phyloP scores from a whole-genome alignment of 257 asterid species.

The Prunella vulgaris region DNA sequence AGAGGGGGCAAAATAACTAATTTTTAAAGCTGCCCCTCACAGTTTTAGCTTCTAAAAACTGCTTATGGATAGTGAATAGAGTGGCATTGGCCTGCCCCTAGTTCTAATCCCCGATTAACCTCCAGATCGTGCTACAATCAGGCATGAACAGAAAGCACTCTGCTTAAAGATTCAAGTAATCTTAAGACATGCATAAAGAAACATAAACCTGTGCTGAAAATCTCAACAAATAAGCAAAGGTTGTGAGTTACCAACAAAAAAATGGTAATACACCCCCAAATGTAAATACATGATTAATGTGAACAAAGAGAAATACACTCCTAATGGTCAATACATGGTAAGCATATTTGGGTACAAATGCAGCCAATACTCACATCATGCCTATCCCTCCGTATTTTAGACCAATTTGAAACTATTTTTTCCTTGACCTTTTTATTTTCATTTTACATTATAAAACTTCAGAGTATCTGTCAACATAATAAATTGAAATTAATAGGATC shows the following conservation, averaged over 20 bases:
- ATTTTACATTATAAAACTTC: background rate
- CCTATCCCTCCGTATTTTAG: background rate
- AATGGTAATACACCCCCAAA: background rate
- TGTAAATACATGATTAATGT: background rate
- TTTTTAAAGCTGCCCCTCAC: too few relatives aligned
- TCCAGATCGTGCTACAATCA: background rate
- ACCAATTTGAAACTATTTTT: background rate
- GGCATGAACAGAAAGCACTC: background rate
- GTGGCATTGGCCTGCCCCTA: background rate
- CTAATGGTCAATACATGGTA: background rate
- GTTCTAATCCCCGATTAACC: background rate
- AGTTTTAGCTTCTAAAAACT: too few relatives aligned
- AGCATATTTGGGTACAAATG: background rate
- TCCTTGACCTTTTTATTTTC: background rate
- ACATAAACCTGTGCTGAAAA: background rate
- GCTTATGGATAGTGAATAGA: background rate
- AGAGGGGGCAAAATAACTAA: too few relatives aligned
- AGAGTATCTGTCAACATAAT: background rate
- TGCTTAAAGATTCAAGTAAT: background rate
- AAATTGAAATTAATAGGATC: background rate
- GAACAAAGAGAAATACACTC: background rate
- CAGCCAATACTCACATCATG: background rate
- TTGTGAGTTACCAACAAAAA: background rate
- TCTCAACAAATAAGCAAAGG: background rate
- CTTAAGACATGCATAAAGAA: background rate